phyloP scores from a whole-genome alignment of 139 green algal species.

The Chlamydomonas asymmetrica region DNA sequence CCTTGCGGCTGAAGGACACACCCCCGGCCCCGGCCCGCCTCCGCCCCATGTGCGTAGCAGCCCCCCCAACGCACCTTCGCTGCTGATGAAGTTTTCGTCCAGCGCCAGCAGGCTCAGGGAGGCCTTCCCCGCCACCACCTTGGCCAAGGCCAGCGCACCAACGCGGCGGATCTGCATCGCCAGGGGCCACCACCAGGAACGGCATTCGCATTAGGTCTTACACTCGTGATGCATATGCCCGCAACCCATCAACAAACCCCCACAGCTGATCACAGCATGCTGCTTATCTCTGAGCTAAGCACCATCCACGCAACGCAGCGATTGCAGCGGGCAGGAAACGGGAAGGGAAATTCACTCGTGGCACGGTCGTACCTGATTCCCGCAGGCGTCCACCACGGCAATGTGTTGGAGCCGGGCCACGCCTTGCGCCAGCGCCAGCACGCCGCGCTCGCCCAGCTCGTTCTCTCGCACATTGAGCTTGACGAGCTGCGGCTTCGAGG shows the following conservation, averaged over 20 bases:
- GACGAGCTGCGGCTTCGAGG: conserved; percentile 47
- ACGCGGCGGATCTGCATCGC: conserved; percentile 50
- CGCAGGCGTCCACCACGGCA: conserved; percentile 53
- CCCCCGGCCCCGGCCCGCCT: too few relatives aligned
- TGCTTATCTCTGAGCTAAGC: too few relatives aligned
- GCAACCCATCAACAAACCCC: too few relatives aligned
- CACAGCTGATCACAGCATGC: too few relatives aligned
- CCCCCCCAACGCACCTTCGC: conserved; percentile 48
- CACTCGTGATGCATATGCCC: too few relatives aligned
- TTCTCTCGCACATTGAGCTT: conserved; percentile 85
- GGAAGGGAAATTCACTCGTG: too few relatives aligned
- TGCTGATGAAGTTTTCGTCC: conserved; percentile 83
- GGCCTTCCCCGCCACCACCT: conserved; percentile 41
- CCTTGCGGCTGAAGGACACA: too few relatives aligned
- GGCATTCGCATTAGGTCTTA: too few relatives aligned
- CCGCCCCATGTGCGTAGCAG: conserved; percentile 15
- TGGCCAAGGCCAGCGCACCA: conserved; percentile 65
- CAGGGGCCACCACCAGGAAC: too few relatives aligned
- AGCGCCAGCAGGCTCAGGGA: conserved; percentile 65
- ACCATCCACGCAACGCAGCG: too few relatives aligned
- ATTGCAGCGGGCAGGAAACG: too few relatives aligned
- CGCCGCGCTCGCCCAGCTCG: conserved; percentile 82
- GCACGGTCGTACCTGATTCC: conserved; percentile 73
- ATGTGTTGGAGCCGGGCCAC: conserved; percentile 35
- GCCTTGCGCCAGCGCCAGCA: conserved; percentile 48